Evolutionary conservation across 208 protist genomes (phyloP), one percentile per base, ranked within the genome.

Genomic region (Trypanosoma caninum): DNA sequence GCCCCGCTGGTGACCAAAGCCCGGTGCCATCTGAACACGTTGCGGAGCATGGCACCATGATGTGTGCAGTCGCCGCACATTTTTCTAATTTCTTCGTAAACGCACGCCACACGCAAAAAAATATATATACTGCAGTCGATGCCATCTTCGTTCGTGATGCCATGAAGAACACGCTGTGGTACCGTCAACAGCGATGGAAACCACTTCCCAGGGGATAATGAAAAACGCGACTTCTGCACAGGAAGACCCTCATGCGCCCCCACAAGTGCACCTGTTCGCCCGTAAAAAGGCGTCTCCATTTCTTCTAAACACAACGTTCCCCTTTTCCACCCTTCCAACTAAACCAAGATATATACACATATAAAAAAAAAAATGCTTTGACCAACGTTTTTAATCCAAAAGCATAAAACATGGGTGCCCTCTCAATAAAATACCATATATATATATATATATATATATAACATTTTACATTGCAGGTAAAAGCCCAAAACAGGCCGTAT

Each of bases 221-320:
- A 6, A 8, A 84, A 74, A 3, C 75, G 74, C 18, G 62, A 45
- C 18, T 53, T 63, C 8, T 53, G 55, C 2, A 89, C 73, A 2
- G 81, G 77, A 31, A 84, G 34, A 9, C 80, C 84, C 14, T 66
- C 54, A 1, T 74, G 60, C 1, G 47, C 63, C 11, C 51, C 34
- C 20, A 50, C 58, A 2, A 94, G 76, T 14, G 85, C 66, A 0
- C 88, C 88, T 6, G 82, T 91, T 45, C 88, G 80, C 6, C 84
- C 88, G 50, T 91, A 94, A 50, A 82, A 76, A 5, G 82, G 80
- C 25, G 47, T 30, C 41, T 94, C 77, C 83, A 85, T 90, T 23
- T 23, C 27, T 48, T 40, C 10, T n/a, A 44, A 22, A 47, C 20
- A 27, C 13, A 47, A 38, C 9, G 34, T 7, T 7, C 13, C 13